Percentiles rank a stretch among this genome's conserved stretches.
Conservation (phyloP, 176 grass and related monocot genomes). For the Poa pratensis region DNA sequence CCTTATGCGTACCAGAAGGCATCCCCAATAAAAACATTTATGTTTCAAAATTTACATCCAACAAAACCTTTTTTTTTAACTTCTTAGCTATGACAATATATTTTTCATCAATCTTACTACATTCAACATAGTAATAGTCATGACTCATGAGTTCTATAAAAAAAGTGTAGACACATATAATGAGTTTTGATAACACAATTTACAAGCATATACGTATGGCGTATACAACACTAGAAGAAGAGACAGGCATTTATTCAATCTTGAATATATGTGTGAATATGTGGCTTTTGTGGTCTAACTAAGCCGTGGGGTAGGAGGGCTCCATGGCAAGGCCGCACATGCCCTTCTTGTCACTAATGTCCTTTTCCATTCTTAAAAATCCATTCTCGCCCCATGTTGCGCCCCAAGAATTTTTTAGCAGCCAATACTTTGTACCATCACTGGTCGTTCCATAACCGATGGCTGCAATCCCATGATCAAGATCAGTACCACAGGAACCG, state of each 20-base stretch:
- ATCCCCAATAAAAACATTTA: not conserved
- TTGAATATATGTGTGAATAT: not conserved
- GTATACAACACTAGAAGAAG: not conserved
- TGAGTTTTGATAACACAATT: not conserved
- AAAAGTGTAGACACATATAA: not conserved
- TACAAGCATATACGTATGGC: not conserved
- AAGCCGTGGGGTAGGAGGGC: not conserved
- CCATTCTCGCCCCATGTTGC: too few relatives aligned
- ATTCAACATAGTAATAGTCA: not conserved
- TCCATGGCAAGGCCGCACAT: constrained; percentile 4
- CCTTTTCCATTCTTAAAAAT: too few relatives aligned
- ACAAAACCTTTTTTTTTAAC: not conserved
- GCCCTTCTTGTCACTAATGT: not conserved
- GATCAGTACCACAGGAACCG: too few relatives aligned
- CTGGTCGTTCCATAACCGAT: too few relatives aligned
- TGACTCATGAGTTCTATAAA: not conserved
- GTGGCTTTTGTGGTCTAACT: not conserved
- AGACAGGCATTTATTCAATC: not conserved
- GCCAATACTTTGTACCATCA: too few relatives aligned
- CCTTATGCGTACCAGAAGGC: not conserved
- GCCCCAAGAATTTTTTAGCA: too few relatives aligned
- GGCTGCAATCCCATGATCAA: too few relatives aligned
- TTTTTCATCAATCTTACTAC: not conserved
- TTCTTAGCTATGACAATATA: not conserved
- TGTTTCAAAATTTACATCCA: not conserved